Evolutionary conservation across 202 grass and related monocot genomes (phyloP), one percentile per base, ranked within the genome.

Genomic region (Zizania palustris): DNA sequence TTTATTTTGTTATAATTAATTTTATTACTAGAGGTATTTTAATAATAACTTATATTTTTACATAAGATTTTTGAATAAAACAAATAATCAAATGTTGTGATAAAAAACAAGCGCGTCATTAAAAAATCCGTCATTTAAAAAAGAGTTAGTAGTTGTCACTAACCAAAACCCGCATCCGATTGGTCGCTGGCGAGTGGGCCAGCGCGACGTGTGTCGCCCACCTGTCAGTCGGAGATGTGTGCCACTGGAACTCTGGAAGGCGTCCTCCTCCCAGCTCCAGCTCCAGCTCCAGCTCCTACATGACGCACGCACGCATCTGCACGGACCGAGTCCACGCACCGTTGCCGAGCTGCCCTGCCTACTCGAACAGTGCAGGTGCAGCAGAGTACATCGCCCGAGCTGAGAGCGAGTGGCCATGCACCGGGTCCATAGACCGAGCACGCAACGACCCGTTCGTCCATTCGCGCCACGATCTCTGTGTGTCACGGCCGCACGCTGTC

Each of bases 271-370:
- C 55, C 44, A 53, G 33, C 45, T 11, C 9, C 3, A 35, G 28
- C 28, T 28, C 55, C 44, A 53, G 33, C 45, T 11, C 9, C 3
- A 35, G 28, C 28, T 28, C 28, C 35, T 53, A 59, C 70, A 16
- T 55, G 70, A 14, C 37, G 63, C 49, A 34, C 45, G 42, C 1
- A 37, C 9, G 9, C 7, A 64, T 15, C 18, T n/a, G 18, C 18
- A 40, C 5, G 8, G 75, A 67, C 49, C 49, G 49, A 56, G 75
- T 67, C 75, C 50, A 67, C 62, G 49, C 5, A 37, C 12, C 14
- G 28, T 1, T 16, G 59, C 28, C 7, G 5, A 55, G n/a, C 51
- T 28, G 28, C 2, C 28, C 28, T 28, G 28, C 28, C 28, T 28
- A 28, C 28, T 28, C 28, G 28, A 28, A 28, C 28, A 28, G 28